Evolutionary conservation across 176 grass and related monocot genomes (phyloP).

Genomic region (Zea mays): DNA sequence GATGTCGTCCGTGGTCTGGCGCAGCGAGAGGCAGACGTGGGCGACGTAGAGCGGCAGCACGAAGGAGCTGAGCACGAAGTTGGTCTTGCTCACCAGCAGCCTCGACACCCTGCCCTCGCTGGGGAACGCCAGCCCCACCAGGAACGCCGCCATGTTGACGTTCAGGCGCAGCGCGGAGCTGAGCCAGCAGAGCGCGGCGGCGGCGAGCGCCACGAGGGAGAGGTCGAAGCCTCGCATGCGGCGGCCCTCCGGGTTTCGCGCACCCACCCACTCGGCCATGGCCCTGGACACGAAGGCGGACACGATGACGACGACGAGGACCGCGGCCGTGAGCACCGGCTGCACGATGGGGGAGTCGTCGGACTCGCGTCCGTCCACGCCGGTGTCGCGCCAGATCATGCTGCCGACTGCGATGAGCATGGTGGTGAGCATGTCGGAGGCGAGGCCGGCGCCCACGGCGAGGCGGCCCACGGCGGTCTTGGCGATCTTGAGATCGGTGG

Average conservation of each 20-base stretch:
- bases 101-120: slow-evolving; percentile 58
- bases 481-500: slow-evolving; percentile 77
- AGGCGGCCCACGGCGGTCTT: slow-evolving; percentile 64
- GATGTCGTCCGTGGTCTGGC: slow-evolving; percentile 50
- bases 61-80: slow-evolving; percentile 64
- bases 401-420: slow-evolving; percentile 53
- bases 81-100: slow-evolving; percentile 69
- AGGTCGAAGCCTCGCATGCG: slow-evolving; percentile 66
- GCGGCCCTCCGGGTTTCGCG: slow-evolving; percentile 63
- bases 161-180: slow-evolving; percentile 49
- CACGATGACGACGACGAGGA: slow-evolving; percentile 35
- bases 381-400: slow-evolving; percentile 58
- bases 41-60: slow-evolving; percentile 61
- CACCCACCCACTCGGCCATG: slow-evolving; percentile 60
- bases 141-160: slow-evolving; percentile 63
- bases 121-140: slow-evolving; percentile 67
- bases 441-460: slow-evolving; percentile 57
- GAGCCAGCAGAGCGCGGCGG: slow-evolving; percentile 48
- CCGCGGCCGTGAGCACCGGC: slow-evolving; percentile 33
- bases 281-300: slow-evolving; percentile 40
- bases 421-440: slow-evolving; percentile 69
- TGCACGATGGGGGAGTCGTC: neutral
- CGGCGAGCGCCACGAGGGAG: slow-evolving; percentile 26
- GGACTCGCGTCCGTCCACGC: neutral
- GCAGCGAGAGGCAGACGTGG: slow-evolving; percentile 54